Percentiles rank a stretch among this genome's conserved stretches.
phyloP scores from a whole-genome alignment of 306 rosid species.

The Coriaria nepalensis region DNA sequence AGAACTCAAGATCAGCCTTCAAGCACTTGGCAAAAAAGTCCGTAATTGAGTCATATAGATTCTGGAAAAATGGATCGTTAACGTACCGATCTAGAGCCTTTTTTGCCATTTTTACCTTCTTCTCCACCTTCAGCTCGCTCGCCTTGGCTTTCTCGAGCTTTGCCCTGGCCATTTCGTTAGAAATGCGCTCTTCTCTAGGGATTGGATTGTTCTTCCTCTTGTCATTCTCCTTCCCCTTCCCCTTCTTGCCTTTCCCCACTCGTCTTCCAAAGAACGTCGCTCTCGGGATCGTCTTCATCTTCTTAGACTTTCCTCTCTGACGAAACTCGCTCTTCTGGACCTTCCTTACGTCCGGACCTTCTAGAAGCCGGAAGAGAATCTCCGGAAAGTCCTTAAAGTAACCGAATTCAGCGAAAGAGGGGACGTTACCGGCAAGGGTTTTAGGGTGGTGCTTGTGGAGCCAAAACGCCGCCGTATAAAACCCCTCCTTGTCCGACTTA shows the following conservation, averaged over 20 bases:
- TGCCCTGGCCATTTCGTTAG: conserved; percentile 3
- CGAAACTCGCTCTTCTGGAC: conserved; percentile 10
- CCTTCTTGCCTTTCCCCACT: no score
- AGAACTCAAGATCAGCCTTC: conserved; percentile 30
- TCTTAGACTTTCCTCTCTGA: neutral
- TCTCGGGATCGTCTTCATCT: neutral
- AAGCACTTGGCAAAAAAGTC: conserved; percentile 40
- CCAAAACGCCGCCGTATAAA: conserved; percentile 43
- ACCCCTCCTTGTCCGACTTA: conserved; percentile 33
- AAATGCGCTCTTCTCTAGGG: neutral
- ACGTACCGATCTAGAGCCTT: conserved; percentile 32
- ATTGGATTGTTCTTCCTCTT: neutral
- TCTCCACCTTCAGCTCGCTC: conserved; percentile 21
- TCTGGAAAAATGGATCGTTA: conserved; percentile 22
- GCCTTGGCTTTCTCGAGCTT: conserved; percentile 27
- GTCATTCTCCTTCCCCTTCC: neutral
- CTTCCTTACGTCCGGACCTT: conserved; percentile 27
- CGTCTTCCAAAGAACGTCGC: neutral
- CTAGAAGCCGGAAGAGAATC: conserved; percentile 43
- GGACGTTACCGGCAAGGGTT: conserved; percentile 40
- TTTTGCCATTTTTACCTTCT: conserved; percentile 35
- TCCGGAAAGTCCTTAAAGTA: conserved; percentile 67
- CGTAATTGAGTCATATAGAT: conserved; percentile 35
- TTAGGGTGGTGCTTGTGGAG: conserved; percentile 46
- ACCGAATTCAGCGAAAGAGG: conserved; percentile 45